Base-by-base conservation (phyloP, 116 monocot genomes). In the Zostera marina region DNA sequence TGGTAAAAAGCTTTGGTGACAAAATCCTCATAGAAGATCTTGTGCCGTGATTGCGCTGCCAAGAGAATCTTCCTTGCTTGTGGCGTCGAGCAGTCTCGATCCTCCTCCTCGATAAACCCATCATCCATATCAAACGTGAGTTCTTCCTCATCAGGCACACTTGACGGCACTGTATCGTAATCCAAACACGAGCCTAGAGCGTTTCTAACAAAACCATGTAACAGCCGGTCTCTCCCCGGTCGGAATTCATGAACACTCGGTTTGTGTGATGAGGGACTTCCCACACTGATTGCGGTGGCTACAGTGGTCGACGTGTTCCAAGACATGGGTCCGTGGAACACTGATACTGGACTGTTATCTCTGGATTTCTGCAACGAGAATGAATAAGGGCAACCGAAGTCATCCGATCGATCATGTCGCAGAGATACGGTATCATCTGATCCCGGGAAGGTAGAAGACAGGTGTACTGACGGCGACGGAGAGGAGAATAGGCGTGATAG, bases 1-100 rank as follows among this genome's bases (percentile, higher is more conserved):
- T 88, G 81, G 42, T 72, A 81, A 58, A 93, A 93, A 12, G 93
- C 88, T 64, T 81, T 93, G 20, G 84, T 58, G 4, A 93, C 79
- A 19, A 93, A 40, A 47, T 81, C 81, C 49, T 93, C 88, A 44
- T 64, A 42, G 56, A 93, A 93, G 19, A 93, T 88, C 51, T 73
- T 71, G 67, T 93, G 81, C 60, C 84, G 74, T 22, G 70, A 70
- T 49, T 88, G 88, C 10, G 81, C 93, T 4, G 74, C 66, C 13
- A 52, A 54, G 1, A 93, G 68, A 64, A 84, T 67, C 12, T 83
- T 76, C 54, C 58, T 70, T 0, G 78, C 92, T 53, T 70, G 72
- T 12, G 72, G 68, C 45, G 83, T 78, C 13, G 73, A 76, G 13
- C 44, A 53, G 10, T 40, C 63, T 52, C 11, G 32, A 32, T 32